Conservation (phyloP, 208 protist species). For the Leishmania martiniquensis region DNA sequence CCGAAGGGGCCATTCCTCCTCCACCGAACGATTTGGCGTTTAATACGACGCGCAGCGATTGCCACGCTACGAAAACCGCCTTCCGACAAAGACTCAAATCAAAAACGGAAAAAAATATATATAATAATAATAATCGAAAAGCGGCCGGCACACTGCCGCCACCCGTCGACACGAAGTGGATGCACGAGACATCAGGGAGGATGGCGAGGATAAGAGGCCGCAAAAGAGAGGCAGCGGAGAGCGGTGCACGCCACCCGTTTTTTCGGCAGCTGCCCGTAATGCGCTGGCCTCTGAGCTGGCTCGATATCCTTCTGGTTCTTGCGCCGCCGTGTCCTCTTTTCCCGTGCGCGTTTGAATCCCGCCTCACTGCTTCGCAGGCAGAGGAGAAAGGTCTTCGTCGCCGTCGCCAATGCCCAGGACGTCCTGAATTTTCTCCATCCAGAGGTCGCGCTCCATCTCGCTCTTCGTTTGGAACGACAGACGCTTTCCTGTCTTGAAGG, state of each 20-base stretch:
- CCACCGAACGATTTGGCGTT: background rate
- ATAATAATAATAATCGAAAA: background rate
- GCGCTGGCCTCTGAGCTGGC: background rate
- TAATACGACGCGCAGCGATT: background rate
- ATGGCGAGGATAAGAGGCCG: background rate
- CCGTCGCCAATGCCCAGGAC: conserved; percentile 77
- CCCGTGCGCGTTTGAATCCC: background rate
- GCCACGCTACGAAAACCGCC: background rate
- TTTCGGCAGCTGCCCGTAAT: background rate
- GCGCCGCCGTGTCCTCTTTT: background rate
- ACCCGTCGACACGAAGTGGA: background rate
- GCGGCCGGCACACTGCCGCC: background rate
- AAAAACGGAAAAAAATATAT: too few species aligned
- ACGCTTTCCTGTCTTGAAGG: conserved; percentile 78
- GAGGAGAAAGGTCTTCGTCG: conserved; percentile 35
- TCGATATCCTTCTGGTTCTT: background rate
- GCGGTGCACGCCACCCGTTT: background rate
- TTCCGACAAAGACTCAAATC: background rate
- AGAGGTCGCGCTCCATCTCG: conserved; percentile 62
- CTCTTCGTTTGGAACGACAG: conserved; percentile 73
- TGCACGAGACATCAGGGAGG: too few species aligned
- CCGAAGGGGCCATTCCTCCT: background rate
- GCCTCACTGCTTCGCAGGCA: conserved; percentile 19
- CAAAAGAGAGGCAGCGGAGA: conserved; percentile 4
- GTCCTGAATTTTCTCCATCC: conserved; percentile 88